Base-by-base conservation (phyloP, 75 land plant species). In the Adiantum capillusveneris region DNA sequence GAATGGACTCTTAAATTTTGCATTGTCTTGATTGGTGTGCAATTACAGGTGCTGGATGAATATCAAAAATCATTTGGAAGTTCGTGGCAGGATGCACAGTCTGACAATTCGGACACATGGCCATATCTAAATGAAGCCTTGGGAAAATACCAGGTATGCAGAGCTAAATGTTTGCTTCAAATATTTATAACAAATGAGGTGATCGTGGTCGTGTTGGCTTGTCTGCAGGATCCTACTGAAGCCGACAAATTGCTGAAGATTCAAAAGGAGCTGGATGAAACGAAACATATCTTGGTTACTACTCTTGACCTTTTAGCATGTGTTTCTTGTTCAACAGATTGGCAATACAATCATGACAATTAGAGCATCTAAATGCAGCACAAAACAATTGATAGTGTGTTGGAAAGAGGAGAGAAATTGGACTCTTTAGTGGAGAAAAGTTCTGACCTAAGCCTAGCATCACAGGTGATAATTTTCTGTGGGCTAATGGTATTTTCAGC, bases 241-340 rank as follows among this genome's bases (percentile, higher is more conserved):
- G 98, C 95, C 64, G 98, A 92, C 67, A 92, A 92, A 77, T 77
- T 92, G 55, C 39, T 88, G 68, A 92, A 79, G 74, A 92, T 92
- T 30, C 98, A 92, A 71, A 73, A 79, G 53, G 96, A 88, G 42
- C 62, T 92, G 76, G 98, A 92, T 79, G 98, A 92, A 67, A 92
- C 98, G 6, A 92, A 92, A 70, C 80, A 86, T 65, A 92, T 92
- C 30, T 82, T 92, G 57, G 96, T 89, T 53, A 65, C 27, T 36
- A 22, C 50, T 39, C 42, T 39, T 7, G 13, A 39, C 42, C 42
- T 39, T 7, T 39, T 39, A 9, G 42, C 42, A 39, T n/a, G n/a
- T n/a, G n/a, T n/a, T n/a, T n/a, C n/a, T n/a, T n/a, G n/a, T n/a
- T n/a, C n/a, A n/a, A n/a, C n/a, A n/a, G n/a, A n/a, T n/a, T n/a